Evolutionary conservation across 208 protist genomes (phyloP), one percentile per base, ranked within the genome.

Genomic region (Acanthamoeba castellanii): DNA sequence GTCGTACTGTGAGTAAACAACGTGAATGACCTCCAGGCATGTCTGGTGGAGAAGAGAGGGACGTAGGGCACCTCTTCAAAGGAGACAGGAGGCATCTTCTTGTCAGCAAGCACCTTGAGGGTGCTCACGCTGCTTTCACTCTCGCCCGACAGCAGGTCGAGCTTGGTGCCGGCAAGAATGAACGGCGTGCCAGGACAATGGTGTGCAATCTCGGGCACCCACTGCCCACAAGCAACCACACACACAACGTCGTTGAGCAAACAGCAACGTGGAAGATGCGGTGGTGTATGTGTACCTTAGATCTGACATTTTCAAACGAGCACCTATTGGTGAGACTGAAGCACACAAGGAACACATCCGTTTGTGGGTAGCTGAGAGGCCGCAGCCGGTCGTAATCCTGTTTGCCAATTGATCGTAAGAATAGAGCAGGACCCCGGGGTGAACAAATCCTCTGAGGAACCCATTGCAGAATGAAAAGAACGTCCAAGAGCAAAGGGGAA

Each of bases 361-460:
- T 98, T 72, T 97, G 94, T n/a, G 98, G 98, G 96, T 99, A 99
- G 16, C 95, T 97, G 9, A 99, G 96, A 47, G 98, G 97, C 47
- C 98, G 47, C 18, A 98, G 64, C 47, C 96, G 2, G 37, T 96
- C 95, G 34, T 96, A 97, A 72, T 97, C 95, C 70, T 96, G 82
- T 42, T 42, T 59, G 87, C 90, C 95, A 76, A 42, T 16, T 9
- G 13, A 34, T 37, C 27, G 37, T 42, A 42, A 42, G 37, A 42
- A 42, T 42, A 42, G 37, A 42, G 37, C 5, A 3, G 37, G 37
- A 42, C 37, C 2, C 37, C 3, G 37, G 37, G 37, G 2, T 42
- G 2, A 42, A 42, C 37, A 42, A 42, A 42, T 42, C 37, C 37
- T 42, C 37, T n/a, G n/a, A 42, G 2, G 5, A 3, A 42, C 37